Evolutionary conservation across 768 basidiomycete species (phyloP).

Genomic region (Krasilnikovozyma curviuscula): DNA sequence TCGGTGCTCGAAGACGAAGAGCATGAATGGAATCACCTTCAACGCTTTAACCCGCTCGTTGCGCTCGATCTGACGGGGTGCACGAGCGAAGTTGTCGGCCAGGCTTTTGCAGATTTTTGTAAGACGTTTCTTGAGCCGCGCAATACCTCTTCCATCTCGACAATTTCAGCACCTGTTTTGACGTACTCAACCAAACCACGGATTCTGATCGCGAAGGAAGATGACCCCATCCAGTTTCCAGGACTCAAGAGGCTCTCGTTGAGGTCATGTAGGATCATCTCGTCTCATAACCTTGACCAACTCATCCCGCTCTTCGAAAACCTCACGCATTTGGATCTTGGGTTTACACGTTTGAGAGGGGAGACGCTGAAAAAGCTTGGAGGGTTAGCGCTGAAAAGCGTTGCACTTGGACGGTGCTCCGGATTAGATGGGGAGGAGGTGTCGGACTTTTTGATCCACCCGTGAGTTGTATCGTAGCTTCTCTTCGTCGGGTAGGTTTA

Average conservation of each 20-base stretch:
- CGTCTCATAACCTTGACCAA: conserved; percentile 16
- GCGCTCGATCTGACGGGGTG: conserved; percentile 90
- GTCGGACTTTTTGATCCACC: neutral
- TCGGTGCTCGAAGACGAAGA: conserved; percentile 19
- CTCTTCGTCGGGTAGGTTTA: conserved; percentile 24
- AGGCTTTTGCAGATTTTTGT: conserved; percentile 68
- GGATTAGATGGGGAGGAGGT: conserved; percentile 32
- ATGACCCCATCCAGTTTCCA: conserved; percentile 40
- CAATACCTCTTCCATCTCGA: too few species aligned
- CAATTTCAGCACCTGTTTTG: too few species aligned
- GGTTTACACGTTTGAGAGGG: conserved; percentile 24
- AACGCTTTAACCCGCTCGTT: conserved; percentile 44
- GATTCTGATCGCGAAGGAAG: conserved; percentile 22
- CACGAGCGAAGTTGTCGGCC: conserved; percentile 73
- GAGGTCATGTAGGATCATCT: conserved; percentile 22
- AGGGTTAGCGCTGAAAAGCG: conserved; percentile 44
- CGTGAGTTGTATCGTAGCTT: neutral
- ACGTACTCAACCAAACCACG: too few species aligned
- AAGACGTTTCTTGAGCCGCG: conserved; percentile 38
- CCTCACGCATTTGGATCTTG: conserved; percentile 27
- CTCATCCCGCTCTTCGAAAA: conserved; percentile 21
- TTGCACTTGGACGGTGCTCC: conserved; percentile 70
- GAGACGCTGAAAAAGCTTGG: conserved; percentile 34
- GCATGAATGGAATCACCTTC: conserved; percentile 19
- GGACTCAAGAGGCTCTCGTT: conserved; percentile 21